Base-by-base conservation (phyloP, 345 rosid genomes). In the Brassica nigra region DNA sequence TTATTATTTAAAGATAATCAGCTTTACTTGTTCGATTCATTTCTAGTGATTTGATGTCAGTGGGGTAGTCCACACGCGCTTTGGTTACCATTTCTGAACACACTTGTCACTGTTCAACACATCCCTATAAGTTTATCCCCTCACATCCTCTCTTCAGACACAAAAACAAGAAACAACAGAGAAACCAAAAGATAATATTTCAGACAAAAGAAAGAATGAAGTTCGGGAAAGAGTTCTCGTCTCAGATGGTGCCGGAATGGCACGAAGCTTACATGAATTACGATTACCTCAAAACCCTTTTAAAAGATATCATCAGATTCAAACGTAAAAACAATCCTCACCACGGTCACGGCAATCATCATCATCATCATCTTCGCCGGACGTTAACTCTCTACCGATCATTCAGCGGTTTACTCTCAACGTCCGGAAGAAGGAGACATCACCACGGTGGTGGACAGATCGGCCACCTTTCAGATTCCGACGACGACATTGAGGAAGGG, bases 271-370 rank as follows among this genome's bases (percentile, higher is more conserved):
- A 87, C 83, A 85, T 89, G 91, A 86, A 89, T 57, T 91, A 91
- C 28, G 29, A 76, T 42, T 78, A n/a, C 65, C 89, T 88, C 9
- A 91, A 91, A 61, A 37, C 88, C 39, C 83, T 83, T 20, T 52
- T 89, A 80, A 89, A 91, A 82, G 93, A 88, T 0, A 67, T 91
- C 15, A 85, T 66, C 16, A 54, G 78, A 44, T 86, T 87, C 86
- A 85, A 84, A 67, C 82, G 52, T 11, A 75, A 80, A 47, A 83
- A 5, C 73, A 78, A 62, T 47, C 86, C 84, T 16, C 72, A 61
- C 7, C 61, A 54, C 61, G 27, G 10, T 54, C 61, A 54, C 61
- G 27, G 2, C 5, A 23, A 23, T 23, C 71, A 71, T 9, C 80
- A 75, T 12, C 70, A 77, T 36, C 1, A 78, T 74, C 80, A 75